Percentiles rank a stretch among this genome's conserved stretches.
phyloP scores from a whole-genome alignment of 192 early-diverging fungal species.

The Physocladia obscura region DNA sequence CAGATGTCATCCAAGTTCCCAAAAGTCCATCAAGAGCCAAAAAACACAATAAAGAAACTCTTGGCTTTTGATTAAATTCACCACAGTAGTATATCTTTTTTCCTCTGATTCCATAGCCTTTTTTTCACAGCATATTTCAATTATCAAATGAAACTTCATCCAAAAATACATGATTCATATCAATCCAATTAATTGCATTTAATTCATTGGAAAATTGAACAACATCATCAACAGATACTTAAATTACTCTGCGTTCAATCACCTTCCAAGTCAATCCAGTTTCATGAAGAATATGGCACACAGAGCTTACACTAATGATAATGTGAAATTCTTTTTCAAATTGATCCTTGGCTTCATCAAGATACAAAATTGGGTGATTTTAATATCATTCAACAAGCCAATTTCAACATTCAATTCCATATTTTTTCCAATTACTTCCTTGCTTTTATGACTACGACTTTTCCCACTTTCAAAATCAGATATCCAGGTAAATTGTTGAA shows the following conservation, averaged over 20 bases:
- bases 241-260: conserved; percentile 16
- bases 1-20: background rate
- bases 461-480: no score
- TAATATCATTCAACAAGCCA: no score
- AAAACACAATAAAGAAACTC: conserved; percentile 26
- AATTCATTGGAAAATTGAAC: conserved; percentile 18
- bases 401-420: no score
- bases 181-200: background rate
- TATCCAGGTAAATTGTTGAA: conserved; percentile 11
- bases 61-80: conserved; percentile 7
- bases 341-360: no score
- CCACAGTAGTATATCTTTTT: conserved; percentile 10
- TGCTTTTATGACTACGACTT: no score
- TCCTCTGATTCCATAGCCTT: conserved; percentile 13
- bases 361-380: no score
- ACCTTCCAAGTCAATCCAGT: no score
- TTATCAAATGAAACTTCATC: no score
- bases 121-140: conserved; percentile 4
- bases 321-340: no score
- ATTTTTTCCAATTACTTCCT: no score
- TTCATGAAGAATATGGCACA: no score
- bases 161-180: conserved; percentile 24
- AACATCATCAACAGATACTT: conserved; percentile 16
- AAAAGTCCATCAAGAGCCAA: conserved; percentile 3
- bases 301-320: no score